Percentiles rank a stretch among this genome's conserved stretches.
Evolutionary conservation across 345 rosid genomes (phyloP).

Genomic region (Raphanus raphanistrum): DNA sequence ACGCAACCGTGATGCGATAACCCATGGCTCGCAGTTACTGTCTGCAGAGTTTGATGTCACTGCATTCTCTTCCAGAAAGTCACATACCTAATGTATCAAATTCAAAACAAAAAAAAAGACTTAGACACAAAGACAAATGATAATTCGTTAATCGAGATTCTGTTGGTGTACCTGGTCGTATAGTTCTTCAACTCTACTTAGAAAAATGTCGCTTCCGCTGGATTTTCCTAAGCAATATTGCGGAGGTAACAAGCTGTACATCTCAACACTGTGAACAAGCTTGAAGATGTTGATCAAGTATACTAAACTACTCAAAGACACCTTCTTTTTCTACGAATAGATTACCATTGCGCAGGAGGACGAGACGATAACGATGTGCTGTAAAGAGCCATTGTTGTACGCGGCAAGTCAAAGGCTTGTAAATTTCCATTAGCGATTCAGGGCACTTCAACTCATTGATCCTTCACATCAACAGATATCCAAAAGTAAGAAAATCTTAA

Average conservation of each 20-base stretch:
- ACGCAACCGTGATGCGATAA: conserved; percentile 77
- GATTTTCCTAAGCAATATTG: conserved; percentile 48
- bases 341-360: conserved; percentile 61
- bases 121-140: conserved; percentile 3
- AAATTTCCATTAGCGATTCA: conserved; percentile 52
- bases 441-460: conserved; percentile 77
- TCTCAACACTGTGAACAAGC: conserved; percentile 57
- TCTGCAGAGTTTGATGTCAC: conserved; percentile 48
- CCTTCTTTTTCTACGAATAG: conserved; percentile 25
- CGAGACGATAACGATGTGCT: conserved; percentile 44
- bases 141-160: background rate
- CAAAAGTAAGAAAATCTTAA: background rate
- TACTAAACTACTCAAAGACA: conserved; percentile 42
- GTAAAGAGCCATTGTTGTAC: conserved; percentile 58
- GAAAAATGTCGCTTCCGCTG: conserved; percentile 46
- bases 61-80: conserved; percentile 88
- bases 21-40: conserved; percentile 69
- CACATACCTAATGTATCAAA: conserved; percentile 59
- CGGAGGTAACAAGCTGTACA: conserved; percentile 63
- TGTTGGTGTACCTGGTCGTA: conserved; percentile 59
- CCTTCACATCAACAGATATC: conserved; percentile 38
- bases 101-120: background rate
- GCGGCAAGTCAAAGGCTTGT: conserved; percentile 65
- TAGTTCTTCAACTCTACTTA: conserved; percentile 62
- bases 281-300: conserved; percentile 44